Base-by-base conservation (phyloP, 805 yeast genomes). In the Sugiyamaella lignohabitans region DNA sequence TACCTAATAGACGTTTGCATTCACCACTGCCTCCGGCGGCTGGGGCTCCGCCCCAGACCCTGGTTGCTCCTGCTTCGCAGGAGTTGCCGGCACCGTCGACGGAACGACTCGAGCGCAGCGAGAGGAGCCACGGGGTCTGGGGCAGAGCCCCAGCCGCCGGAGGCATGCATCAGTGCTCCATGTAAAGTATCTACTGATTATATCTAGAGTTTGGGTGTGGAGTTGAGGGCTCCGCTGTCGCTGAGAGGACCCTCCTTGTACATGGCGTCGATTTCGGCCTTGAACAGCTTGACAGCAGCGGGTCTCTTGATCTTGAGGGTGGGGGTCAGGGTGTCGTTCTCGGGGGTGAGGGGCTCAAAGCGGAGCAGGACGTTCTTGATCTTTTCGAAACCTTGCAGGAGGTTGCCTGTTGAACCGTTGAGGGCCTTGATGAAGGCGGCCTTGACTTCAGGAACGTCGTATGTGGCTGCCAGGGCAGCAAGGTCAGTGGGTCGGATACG, bases 301-400 rank as follows among this genome's bases (percentile, higher is more conserved):
- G 72, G 64, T 48, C 85, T 66, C 60, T 76, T 77, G 45, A 78
- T 63, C 61, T 78, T 78, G 53, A 78, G 57, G 3, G 89, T 83
- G 34, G 89, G 89, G 1, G 91, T 83, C 30, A 83, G 61, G 2
- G 77, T 74, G 42, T 78, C 80, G 49, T 79, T 78, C 40, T 73
- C 79, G n/a, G 79, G 65, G 32, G 70, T 78, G 52, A 82, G 66
- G 3, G 87, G 86, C 54, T 82, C 86, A 42, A 78, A 49, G 39
- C 65, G 76, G 29, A 80, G 61, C 29, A 61, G 56, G 24, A 78
- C 53, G 53, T 82, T 82, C 60, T 76, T 79, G 24, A 82, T 50
- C 53, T 75, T 76, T 60, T 82, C 89, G 57, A 78, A 81, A 0
- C 86, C 85, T 57, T 75, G 77, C 29, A 82, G 60, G 35, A 69